Base-by-base conservation (phyloP, 1,284 basidiomycete genomes). In the Polyporus tsugae region DNA sequence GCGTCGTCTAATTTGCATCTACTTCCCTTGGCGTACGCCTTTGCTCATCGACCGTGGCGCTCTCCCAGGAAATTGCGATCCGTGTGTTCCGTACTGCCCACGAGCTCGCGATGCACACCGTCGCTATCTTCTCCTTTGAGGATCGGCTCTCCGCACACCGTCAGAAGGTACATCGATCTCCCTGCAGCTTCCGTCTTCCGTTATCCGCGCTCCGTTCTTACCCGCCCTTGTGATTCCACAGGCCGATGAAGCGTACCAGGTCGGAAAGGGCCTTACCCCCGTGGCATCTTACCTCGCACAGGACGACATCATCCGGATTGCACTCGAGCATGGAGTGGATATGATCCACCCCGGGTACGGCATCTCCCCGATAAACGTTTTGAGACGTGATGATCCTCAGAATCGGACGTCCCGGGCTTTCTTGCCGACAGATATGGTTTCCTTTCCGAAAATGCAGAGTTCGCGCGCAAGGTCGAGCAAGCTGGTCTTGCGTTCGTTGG, bases 241-340 rank as follows among this genome's bases (percentile, higher is more conserved):
- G 95, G 95, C 97, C 71, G 98, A 99, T 82, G 97, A 99, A 83
- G 97, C 97, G 1, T 99, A 99, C 83, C 94, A 97, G 81, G 97
- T 99, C 75, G 98, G 98, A 71, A 95, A 95, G 77, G 97, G 97
- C 33, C 83, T 98, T 68, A 94, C 96, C 17, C 98, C 98, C 49
- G 98, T 99, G 63, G 96, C 87, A 38, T 98, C 98, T 25, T 99
- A 99, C 82, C 92, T 99, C 71, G 93, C 96, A 19, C 97, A 99
- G 80, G 96, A 98, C 75, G 96, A 98, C 78, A 99, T 99, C 82
- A 95, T 99, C 82, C 86, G 91, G 71, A 93, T 96, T 75, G 96
- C 96, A 38, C 86, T 98, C 62, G 97, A 99, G 81, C 96, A 98
- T 82, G 95, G 95, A 52, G 97, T 99, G 52, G 97, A 99, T 80